Base-by-base conservation (phyloP, 176 grass and related monocot genomes). In the Avena insularis region DNA sequence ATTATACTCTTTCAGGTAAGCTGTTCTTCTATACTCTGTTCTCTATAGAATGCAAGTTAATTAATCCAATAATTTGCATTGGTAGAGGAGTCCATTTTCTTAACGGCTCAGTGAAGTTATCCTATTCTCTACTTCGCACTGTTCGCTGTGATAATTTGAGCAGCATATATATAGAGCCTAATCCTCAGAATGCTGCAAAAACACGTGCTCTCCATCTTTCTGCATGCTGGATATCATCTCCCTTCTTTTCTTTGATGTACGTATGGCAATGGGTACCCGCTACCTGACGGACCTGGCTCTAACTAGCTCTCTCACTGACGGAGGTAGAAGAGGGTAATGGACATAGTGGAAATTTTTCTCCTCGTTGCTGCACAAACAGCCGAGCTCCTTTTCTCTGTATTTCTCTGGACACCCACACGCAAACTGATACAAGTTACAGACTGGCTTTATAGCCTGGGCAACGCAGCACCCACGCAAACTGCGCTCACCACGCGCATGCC, bases 1-100 rank as follows among this genome's bases (percentile, higher is more conserved):
- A 90, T 98, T 45, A 83, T 98, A 85, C 93, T 98, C 75, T 94
- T 93, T 87, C 96, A 98, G 96, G 96, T 98, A 85, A 88, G 27
- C 48, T 82, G 47, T 15, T 38, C 50, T 57, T 72, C 7, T 80
- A 25, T 19, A 53, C 9, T 84, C 48, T 74, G 13, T 81, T 80
- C 61, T 80, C 20, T 25, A 51, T 64, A 13, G 40, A 36, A 21
- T 76, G n/a, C 21, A 17, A 38, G 31, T 9, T 69, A 43, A 55
- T 45, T 85, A 58, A 72, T 38, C 10, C 74, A 6, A 47, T 86
- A 51, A 53, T 12, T 63, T 31, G 1, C 46, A 20, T 59, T 77
- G 27, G 29, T 64, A 71, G 6, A 70, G 9, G n/a, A 12, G 53
- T 8, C 43, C 35, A 40, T 84, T 72, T 16, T 65, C 51, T 8